A percentile compares a stretch with the other conserved stretches of the same genome.
Evolutionary conservation across 805 yeast genomes (phyloP).

Genomic region (Babjeviella inositovora): DNA sequence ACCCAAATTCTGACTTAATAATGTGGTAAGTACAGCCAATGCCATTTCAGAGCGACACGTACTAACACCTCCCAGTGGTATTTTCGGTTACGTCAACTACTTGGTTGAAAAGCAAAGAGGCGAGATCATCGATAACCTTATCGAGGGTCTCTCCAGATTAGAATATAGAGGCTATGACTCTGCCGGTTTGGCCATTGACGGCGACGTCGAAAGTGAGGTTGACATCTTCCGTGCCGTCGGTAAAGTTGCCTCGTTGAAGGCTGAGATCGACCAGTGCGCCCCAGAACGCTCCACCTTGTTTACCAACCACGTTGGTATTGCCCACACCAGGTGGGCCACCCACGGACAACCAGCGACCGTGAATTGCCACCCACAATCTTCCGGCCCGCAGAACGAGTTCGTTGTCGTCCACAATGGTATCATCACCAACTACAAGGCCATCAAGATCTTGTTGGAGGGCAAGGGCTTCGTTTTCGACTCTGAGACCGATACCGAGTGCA

Average conservation of each 20-base stretch:
- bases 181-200: slow-evolving; percentile 91
- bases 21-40: too few relatives aligned
- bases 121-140: slow-evolving; percentile 75
- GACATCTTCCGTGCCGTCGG: slow-evolving; percentile 76
- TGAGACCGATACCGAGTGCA: slow-evolving; percentile 96
- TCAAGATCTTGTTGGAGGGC: slow-evolving; percentile 62
- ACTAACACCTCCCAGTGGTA: slow-evolving; percentile 77
- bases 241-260: slow-evolving; percentile 70
- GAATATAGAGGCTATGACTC: slow-evolving; percentile 99
- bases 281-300: slow-evolving; percentile 50
- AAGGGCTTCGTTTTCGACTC: slow-evolving; percentile 78
- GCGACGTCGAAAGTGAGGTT: slow-evolving; percentile 60
- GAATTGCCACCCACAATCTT: slow-evolving; percentile 95
- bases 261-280: slow-evolving; percentile 33
- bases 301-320: slow-evolving; percentile 86
- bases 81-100: slow-evolving; percentile 94
- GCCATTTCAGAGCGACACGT: too few relatives aligned
- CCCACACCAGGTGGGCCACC: slow-evolving; percentile 99
- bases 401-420: slow-evolving; percentile 96
- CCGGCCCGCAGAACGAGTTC: slow-evolving; percentile 73
- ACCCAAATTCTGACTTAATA: too few relatives aligned
- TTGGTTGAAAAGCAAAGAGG: slow-evolving; percentile 86
- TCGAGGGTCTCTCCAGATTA: slow-evolving; percentile 72
- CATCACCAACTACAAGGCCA: slow-evolving; percentile 87
- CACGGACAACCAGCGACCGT: slow-evolving; percentile 81